These are phyloP conservation scores for Fusarium austroafricanum DNA, from an alignment of 2,329 filamentous ascomycete genomes.

Conservation along the genomic window DNA sequence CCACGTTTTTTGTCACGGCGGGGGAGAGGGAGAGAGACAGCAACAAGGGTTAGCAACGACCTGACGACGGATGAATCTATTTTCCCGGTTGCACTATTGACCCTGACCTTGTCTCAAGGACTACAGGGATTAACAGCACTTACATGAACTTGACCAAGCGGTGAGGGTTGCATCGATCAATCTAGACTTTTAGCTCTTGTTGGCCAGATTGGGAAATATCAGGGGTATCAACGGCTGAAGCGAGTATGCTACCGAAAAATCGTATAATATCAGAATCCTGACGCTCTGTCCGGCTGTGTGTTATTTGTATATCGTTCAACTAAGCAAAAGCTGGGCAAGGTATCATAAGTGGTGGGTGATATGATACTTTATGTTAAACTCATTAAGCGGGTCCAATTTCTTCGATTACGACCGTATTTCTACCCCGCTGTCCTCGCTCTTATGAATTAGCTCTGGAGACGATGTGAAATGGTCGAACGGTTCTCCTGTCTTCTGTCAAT, in stretches of 20 bases:
- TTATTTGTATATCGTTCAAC: constrained; percentile 3
- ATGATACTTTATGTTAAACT: constrained; percentile 7
- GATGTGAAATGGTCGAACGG: not conserved
- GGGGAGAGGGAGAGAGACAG: constrained; percentile 6
- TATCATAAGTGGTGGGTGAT: not conserved
- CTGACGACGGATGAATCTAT: constrained; percentile 43
- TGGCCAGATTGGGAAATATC: constrained; percentile 1
- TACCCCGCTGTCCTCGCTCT: not conserved
- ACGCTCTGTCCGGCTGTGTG: not conserved
- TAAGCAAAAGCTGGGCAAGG: constrained; percentile 3
- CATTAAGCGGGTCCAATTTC: constrained; percentile 13
- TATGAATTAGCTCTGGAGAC: not conserved
- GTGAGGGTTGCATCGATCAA: constrained; percentile 7
- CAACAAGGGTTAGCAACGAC: constrained; percentile 13
- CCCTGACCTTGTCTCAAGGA: constrained; percentile 14
- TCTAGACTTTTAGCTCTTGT: constrained; percentile 5
- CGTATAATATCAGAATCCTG: not conserved
- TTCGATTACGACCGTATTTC: constrained; percentile 1
- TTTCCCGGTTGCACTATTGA: constrained; percentile 45
- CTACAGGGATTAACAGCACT: constrained; percentile 25
- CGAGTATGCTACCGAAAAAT: not conserved
- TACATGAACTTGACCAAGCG: constrained; percentile 4
- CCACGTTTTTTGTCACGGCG: constrained; percentile 40
- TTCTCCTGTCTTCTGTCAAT: not conserved
- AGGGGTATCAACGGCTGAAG: not conserved